Percentiles rank a stretch among this genome's conserved stretches.
phyloP scores from a whole-genome alignment of 176 grass and related monocot species.

The Zea mays region DNA sequence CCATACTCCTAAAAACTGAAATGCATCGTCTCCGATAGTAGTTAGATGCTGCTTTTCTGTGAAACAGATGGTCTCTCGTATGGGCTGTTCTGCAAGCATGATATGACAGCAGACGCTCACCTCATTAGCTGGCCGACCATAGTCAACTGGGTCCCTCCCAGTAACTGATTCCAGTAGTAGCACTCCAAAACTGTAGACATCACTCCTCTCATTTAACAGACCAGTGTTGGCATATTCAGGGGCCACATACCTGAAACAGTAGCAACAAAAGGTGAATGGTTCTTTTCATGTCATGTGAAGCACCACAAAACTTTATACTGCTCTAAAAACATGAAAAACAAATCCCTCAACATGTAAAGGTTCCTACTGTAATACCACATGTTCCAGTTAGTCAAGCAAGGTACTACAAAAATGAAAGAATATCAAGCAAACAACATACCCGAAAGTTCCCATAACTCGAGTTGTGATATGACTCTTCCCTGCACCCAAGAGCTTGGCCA shows the following conservation, averaged over 20 bases:
- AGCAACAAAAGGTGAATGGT: background rate
- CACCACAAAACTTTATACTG: background rate
- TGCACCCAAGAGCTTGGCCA: constrained; percentile 39
- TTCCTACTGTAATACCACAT: background rate
- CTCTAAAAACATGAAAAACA: background rate
- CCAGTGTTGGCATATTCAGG: constrained; percentile 57
- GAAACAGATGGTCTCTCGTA: background rate
- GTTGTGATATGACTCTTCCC: constrained; percentile 39
- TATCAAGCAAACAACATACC: constrained; percentile 16
- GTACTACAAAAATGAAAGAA: background rate
- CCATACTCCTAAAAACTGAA: background rate
- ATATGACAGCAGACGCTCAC: constrained; percentile 21
- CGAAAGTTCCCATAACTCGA: constrained; percentile 42
- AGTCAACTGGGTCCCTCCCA: constrained; percentile 35
- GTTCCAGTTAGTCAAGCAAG: background rate
- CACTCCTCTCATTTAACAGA: constrained; percentile 45
- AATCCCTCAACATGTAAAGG: background rate
- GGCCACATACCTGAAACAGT: constrained; percentile 35
- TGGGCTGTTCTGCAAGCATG: background rate
- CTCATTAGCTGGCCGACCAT: constrained; percentile 34
- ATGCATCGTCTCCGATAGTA: background rate
- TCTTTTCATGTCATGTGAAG: background rate
- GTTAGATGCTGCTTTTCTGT: background rate
- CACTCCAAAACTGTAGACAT: constrained; percentile 50
- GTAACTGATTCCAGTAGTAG: constrained; percentile 37